Percentiles rank a stretch among this genome's conserved stretches.
These are phyloP conservation scores for Termitomyces sp. DNA, from an alignment of 768 basidiomycete species.

Conservation along the genomic window DNA sequence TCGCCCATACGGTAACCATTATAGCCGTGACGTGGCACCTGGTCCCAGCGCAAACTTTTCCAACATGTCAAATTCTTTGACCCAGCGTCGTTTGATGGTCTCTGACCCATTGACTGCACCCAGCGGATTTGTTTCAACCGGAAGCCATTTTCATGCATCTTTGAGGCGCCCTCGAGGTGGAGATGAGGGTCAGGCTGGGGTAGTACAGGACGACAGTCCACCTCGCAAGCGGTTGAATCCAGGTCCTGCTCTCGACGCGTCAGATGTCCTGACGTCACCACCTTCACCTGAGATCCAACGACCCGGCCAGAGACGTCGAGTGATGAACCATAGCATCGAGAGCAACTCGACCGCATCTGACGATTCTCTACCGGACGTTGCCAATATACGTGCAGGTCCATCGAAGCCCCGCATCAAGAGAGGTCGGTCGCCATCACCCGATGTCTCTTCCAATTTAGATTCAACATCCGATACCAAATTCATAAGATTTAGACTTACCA, in stretches of 20 bases:
- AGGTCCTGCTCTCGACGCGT: constrained; percentile 35
- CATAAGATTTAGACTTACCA: constrained; percentile 56
- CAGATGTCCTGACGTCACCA: constrained; percentile 39
- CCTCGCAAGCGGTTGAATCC: constrained; percentile 68
- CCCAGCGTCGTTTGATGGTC: constrained; percentile 24
- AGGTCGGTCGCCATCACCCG: constrained; percentile 33
- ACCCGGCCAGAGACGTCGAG: constrained; percentile 43
- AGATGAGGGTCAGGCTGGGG: constrained; percentile 31
- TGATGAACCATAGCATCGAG: constrained; percentile 29
- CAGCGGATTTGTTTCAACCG: constrained; percentile 49
- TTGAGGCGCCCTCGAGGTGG: constrained; percentile 39
- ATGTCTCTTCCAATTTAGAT: constrained; percentile 21
- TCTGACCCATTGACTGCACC: constrained; percentile 55
- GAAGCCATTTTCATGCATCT: constrained; percentile 42
- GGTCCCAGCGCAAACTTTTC: constrained; percentile 32
- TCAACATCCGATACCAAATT: constrained; percentile 36
- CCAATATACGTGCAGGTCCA: constrained; percentile 34
- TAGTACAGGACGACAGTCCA: constrained; percentile 52
- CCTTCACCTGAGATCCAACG: constrained; percentile 58
- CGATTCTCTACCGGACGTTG: constrained; percentile 54
- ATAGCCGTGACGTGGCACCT: constrained; percentile 36
- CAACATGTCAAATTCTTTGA: constrained; percentile 36
- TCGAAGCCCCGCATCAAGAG: constrained; percentile 53
- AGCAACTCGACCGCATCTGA: constrained; percentile 59
- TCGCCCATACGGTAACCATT: constrained; percentile 31